phyloP scores from a whole-genome alignment of 139 green algal species.

The Diplosphaera chodatii region DNA sequence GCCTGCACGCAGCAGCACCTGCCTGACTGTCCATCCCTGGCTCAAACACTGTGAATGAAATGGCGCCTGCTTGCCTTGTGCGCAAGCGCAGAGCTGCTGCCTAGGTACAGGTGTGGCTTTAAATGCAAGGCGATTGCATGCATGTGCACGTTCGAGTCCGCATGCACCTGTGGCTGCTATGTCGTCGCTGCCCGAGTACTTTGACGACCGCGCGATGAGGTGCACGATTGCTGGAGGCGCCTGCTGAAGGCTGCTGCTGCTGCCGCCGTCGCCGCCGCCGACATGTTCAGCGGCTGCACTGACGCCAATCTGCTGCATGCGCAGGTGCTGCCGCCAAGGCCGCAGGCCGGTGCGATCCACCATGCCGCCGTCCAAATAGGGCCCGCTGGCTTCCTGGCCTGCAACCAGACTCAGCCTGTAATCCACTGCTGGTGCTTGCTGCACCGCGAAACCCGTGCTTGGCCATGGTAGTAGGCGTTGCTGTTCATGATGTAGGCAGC shows the following conservation, averaged over 20 bases:
- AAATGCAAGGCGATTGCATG: too few species aligned
- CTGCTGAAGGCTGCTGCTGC: neutral
- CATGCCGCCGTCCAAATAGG: constrained; percentile 79
- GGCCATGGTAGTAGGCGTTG: too few species aligned
- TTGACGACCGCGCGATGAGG: constrained; percentile 66
- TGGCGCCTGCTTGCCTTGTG: too few species aligned
- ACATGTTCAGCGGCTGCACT: too few species aligned
- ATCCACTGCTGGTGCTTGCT: too few species aligned
- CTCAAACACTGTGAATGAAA: too few species aligned
- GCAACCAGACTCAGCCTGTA: too few species aligned
- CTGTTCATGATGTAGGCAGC: neutral
- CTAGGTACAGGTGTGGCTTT: too few species aligned
- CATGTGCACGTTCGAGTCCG: neutral
- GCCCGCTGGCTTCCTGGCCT: constrained; percentile 16
- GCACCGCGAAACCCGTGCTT: too few species aligned
- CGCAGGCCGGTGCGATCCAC: constrained; percentile 66
- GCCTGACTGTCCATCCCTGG: too few species aligned
- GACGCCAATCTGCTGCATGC: neutral
- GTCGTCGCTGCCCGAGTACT: constrained; percentile 72
- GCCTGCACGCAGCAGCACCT: constrained; percentile 3
- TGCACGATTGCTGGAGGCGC: constrained; percentile 71
- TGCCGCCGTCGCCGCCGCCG: too few species aligned
- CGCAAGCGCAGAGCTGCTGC: too few species aligned
- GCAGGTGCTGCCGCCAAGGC: constrained; percentile 52
- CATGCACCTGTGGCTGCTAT: constrained; percentile 22